Evolutionary conservation across 2,329 filamentous ascomycete species (phyloP), one percentile per base, ranked within the genome.

Genomic region (Botrytis fragariae): DNA sequence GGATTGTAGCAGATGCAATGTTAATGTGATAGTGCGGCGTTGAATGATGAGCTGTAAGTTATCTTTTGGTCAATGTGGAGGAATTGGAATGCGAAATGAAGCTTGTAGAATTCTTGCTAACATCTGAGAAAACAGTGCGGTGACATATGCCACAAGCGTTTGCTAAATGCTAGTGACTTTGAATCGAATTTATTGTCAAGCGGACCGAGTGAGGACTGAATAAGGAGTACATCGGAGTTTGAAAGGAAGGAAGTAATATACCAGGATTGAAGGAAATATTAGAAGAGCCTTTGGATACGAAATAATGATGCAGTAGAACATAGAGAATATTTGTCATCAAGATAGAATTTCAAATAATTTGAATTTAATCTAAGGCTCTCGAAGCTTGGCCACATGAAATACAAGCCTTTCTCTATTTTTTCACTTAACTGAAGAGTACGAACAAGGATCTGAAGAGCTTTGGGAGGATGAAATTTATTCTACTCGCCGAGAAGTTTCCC

Each of bases 171-270:
- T 48, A 68, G n/a, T 54, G 22, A 51, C 10, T 22, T 67, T 20
- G 14, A n/a, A 37, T 67, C 7, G 22, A n/a, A 35, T 29, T 67
- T 67, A 5, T 39, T 29, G 62, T 7, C 20, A 32, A 14, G 20
- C n/a, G 42, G 29, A 37, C 39, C 22, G n/a, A 45, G 44, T 37
- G 22, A 51, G 35, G 44, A 67, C n/a, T 67, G 22, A 29, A 51
- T 51, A 32, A 67, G 44, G 63, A 67, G 45, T 48, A 51, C 14
- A 37, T 37, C 32, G 63, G 63, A 67, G 32, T 51, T 67, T 14
- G 44, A 29, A 67, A 51, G 12, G 44, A 51, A 29, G 44, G 45
- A 51, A 51, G 44, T 39, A n/a, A 51, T 51, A 54, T 67, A 67
- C 64, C 64, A 54, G 45, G 32, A 39, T 3, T 18, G 25, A 29